Percentiles rank a stretch among this genome's conserved stretches.
phyloP scores from a whole-genome alignment of 257 asterid species.

The Jasminum sambac region DNA sequence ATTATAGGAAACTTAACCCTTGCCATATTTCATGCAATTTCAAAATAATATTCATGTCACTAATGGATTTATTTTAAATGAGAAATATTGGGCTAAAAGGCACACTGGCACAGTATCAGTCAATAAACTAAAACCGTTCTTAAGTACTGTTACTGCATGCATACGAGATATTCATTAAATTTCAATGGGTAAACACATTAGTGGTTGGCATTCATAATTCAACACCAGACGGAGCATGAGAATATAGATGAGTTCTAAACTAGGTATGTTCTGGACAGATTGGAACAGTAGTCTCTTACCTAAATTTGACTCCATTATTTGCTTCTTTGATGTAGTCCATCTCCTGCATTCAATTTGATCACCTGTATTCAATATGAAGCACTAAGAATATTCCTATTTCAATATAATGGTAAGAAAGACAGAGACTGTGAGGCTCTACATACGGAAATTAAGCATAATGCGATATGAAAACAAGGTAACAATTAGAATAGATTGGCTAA shows the following conservation, averaged over 20 bases:
- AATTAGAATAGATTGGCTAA: slow-evolving; percentile 14
- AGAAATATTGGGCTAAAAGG: neutral
- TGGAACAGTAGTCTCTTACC: slow-evolving; percentile 43
- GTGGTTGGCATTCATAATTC: slow-evolving; percentile 8
- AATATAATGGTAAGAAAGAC: slow-evolving; percentile 19
- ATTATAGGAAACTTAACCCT: neutral
- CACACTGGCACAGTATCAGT: neutral
- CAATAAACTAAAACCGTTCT: neutral
- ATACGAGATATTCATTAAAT: slow-evolving; percentile 1
- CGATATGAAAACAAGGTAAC: neutral
- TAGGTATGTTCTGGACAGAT: slow-evolving; percentile 15
- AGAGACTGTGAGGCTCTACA: slow-evolving; percentile 18
- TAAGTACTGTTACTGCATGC: slow-evolving; percentile 4
- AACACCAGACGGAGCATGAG: neutral
- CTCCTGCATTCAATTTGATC: slow-evolving; percentile 99
- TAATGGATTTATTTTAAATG: neutral
- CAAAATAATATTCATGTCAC: neutral
- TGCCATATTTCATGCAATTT: neutral
- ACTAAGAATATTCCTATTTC: slow-evolving; percentile 78
- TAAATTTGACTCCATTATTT: slow-evolving; percentile 77
- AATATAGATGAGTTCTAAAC: slow-evolving; percentile 13
- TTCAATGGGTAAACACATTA: neutral
- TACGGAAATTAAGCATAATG: slow-evolving; percentile 9
- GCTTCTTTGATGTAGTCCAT: slow-evolving; percentile 93
- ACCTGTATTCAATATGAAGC: slow-evolving; percentile 97